Evolutionary conservation across 2,329 filamentous ascomycete genomes (phyloP).

Genomic region (Pseudogymnoascus sp.): DNA sequence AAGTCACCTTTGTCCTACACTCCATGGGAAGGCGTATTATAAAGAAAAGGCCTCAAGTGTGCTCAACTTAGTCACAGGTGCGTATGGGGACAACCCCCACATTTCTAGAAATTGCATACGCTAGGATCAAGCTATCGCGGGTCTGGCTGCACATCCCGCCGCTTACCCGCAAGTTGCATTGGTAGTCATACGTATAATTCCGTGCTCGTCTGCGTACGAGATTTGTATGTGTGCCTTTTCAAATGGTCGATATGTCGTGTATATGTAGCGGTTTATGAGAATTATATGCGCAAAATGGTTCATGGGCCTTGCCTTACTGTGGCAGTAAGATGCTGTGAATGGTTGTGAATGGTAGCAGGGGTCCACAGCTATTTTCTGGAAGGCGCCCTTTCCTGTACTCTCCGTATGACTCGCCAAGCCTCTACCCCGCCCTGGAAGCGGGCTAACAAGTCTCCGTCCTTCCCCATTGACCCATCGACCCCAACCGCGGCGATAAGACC

Average conservation of each 20-base stretch:
- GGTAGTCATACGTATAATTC: background rate
- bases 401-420: background rate
- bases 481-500: background rate
- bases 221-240: background rate
- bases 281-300: background rate
- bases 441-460: slow-evolving; percentile 3
- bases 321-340: background rate
- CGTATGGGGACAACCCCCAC: background rate
- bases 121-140: slow-evolving; percentile 5
- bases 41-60: background rate
- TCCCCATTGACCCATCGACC: background rate
- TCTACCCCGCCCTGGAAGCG: background rate
- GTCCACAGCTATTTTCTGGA: background rate
- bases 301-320: background rate
- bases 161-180: background rate
- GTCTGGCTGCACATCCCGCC: slow-evolving; percentile 1
- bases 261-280: background rate
- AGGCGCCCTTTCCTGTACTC: background rate
- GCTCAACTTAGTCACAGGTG: background rate
- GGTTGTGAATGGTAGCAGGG: background rate
- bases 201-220: background rate
- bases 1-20: background rate
- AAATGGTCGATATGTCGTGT: background rate
- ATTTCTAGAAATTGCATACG: slow-evolving; percentile 4
- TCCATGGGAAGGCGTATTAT: background rate